phyloP scores from a whole-genome alignment of 2,329 filamentous ascomycete species.

The Sporothrix protearum region DNA sequence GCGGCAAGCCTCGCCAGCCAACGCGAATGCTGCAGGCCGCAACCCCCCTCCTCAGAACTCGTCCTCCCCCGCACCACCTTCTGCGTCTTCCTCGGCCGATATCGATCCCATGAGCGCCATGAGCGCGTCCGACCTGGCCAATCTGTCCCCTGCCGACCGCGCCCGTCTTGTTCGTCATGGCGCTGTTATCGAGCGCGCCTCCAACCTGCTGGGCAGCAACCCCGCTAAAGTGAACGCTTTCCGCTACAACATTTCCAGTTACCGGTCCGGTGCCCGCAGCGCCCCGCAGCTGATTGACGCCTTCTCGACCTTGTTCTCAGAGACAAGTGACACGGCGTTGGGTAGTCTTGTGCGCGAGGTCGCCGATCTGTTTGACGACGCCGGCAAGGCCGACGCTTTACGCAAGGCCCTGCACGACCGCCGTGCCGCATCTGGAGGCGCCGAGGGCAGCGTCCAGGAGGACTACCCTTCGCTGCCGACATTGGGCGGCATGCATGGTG shows the following conservation, averaged over 20 bases:
- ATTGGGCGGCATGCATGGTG: conserved; percentile 63
- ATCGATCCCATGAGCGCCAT: conserved; percentile 49
- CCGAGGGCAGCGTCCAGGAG: conserved; percentile 67
- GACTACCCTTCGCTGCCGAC: conserved; percentile 88
- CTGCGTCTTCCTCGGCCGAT: conserved; percentile 21
- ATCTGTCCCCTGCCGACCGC: conserved; percentile 71
- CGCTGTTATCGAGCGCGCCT: conserved; percentile 80
- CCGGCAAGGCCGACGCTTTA: conserved; percentile 66
- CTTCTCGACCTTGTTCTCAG: conserved; percentile 78
- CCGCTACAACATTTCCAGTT: conserved; percentile 74
- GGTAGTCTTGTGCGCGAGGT: conserved; percentile 89
- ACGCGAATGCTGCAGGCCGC: not conserved
- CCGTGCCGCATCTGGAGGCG: conserved; percentile 49
- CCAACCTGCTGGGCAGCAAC: conserved; percentile 76
- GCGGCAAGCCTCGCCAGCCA: conserved; percentile 24
- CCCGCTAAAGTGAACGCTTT: conserved; percentile 71
- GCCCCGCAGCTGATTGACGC: conserved; percentile 77
- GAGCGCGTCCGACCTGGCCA: conserved; percentile 48
- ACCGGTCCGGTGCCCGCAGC: conserved; percentile 64
- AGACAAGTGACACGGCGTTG: conserved; percentile 73
- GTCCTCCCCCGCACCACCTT: not conserved
- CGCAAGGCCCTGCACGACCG: conserved; percentile 90
- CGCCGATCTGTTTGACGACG: conserved; percentile 86
- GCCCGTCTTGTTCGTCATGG: conserved; percentile 75
- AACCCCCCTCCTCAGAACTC: not conserved